Conservation (phyloP, 2,329 filamentous ascomycete species). For the Endoconidiophora laricicola region DNA sequence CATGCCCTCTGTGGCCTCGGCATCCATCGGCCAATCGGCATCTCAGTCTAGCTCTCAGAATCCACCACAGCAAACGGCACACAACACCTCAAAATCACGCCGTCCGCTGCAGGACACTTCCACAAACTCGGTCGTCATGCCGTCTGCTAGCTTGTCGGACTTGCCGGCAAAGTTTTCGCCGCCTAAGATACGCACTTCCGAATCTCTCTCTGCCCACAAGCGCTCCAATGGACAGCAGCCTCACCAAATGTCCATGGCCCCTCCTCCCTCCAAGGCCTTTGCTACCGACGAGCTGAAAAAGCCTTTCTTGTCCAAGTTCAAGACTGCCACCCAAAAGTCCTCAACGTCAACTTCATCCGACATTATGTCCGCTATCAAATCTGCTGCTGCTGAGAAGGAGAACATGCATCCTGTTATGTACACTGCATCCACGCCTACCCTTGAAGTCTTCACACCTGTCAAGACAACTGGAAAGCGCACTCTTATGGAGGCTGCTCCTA, state of each 20-base stretch:
- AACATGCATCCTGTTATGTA: constrained; percentile 36
- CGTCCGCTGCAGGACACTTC: constrained; percentile 10
- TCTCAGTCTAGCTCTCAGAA: not conserved
- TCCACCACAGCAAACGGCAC: not conserved
- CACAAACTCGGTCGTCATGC: constrained; percentile 8
- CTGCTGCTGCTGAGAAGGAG: constrained; percentile 31
- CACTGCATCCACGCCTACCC: constrained; percentile 28
- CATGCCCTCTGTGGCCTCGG: constrained; percentile 29
- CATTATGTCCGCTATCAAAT: constrained; percentile 14
- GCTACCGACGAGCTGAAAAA: constrained; percentile 34
- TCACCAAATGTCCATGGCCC: constrained; percentile 36
- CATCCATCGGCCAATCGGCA: not conserved
- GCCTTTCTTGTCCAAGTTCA: constrained; percentile 41
- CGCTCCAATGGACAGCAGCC: constrained; percentile 5
- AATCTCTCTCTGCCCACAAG: not conserved
- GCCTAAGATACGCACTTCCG: constrained; percentile 5
- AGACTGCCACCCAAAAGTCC: constrained; percentile 38
- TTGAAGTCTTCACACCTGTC: constrained; percentile 29
- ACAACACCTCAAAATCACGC: constrained; percentile 5
- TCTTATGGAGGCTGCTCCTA: constrained; percentile 55
- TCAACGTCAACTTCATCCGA: constrained; percentile 16
- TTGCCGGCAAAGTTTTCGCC: constrained; percentile 1
- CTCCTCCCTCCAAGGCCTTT: constrained; percentile 42
- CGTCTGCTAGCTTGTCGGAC: not conserved
- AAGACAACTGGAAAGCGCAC: constrained; percentile 27